These are phyloP conservation scores for Artemisia tridentata DNA, from an alignment of 129 eudicot species.

Conservation along the genomic window DNA sequence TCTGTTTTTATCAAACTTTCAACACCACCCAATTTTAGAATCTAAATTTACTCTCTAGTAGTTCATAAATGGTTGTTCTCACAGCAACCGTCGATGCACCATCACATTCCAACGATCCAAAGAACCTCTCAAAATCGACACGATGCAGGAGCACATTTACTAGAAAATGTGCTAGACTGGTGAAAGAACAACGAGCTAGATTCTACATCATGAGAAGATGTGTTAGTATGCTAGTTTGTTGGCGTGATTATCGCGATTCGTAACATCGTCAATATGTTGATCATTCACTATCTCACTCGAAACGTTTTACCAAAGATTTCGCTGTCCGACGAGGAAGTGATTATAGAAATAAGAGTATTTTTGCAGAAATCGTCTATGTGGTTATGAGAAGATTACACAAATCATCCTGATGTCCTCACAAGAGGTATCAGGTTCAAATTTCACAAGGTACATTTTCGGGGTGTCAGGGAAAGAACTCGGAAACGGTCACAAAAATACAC, in stretches of 20 bases:
- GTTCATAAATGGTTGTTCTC: no score
- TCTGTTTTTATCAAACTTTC: no score
- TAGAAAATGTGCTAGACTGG: slow-evolving; percentile 55
- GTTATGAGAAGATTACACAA: no score
- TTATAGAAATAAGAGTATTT: slow-evolving; percentile 4
- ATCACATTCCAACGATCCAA: no score
- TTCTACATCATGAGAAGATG: slow-evolving; percentile 70
- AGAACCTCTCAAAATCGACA: not conserved
- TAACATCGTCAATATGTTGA: slow-evolving; percentile 2
- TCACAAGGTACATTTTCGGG: no score
- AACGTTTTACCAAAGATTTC: slow-evolving; percentile 12
- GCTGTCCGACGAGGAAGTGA: slow-evolving; percentile 39
- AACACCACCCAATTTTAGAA: no score
- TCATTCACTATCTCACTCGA: slow-evolving; percentile 9
- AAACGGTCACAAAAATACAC: no score
- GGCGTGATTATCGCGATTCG: slow-evolving; percentile 61
- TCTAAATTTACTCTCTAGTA: no score
- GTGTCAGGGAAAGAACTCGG: no score
- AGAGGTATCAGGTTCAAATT: no score
- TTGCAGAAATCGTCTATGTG: slow-evolving; percentile 11
- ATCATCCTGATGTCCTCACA: no score
- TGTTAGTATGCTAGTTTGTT: slow-evolving; percentile 66
- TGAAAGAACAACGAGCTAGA: slow-evolving; percentile 68
- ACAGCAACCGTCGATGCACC: no score
- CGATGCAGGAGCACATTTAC: slow-evolving; percentile 52